Percentiles rank a stretch among this genome's conserved stretches.
These are phyloP conservation scores for Quercus tomentella DNA, from an alignment of 331 rosid genomes.

Conservation along the genomic window DNA sequence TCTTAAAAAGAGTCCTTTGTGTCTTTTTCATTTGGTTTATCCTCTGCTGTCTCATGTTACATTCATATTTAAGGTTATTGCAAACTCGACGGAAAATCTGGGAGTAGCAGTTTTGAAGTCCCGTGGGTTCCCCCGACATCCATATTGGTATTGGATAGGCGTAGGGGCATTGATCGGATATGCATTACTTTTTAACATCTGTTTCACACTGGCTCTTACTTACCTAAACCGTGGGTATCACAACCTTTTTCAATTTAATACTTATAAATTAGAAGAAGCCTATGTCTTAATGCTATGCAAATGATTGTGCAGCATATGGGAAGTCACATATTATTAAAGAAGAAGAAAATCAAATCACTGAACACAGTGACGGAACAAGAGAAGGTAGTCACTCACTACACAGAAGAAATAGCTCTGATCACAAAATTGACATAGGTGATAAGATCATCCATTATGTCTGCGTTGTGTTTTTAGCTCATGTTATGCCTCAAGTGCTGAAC, in stretches of 20 bases:
- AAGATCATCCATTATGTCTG: background rate
- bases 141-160: slow-evolving; percentile 83
- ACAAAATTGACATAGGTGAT: background rate
- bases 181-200: slow-evolving; percentile 38
- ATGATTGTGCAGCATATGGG: slow-evolving; percentile 37
- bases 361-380: background rate
- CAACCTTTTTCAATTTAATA: background rate
- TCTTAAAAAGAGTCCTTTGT: background rate
- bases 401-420: background rate
- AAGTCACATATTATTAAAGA: slow-evolving; percentile 31
- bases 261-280: background rate
- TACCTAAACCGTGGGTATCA: slow-evolving; percentile 52
- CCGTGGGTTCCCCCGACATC: slow-evolving; percentile 50
- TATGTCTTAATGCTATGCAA: background rate
- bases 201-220: slow-evolving; percentile 47
- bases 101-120: slow-evolving; percentile 50
- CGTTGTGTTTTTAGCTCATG: background rate
- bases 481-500: background rate
- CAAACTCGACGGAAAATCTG: slow-evolving; percentile 38
- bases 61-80: slow-evolving; percentile 26
- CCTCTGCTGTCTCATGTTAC: background rate
- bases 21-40: background rate
- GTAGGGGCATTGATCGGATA: slow-evolving; percentile 57
- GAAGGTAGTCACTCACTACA: background rate
- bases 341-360: slow-evolving; percentile 23